Percentiles rank a stretch among this genome's conserved stretches.
Evolutionary conservation across 2,329 filamentous ascomycete species (phyloP).

Genomic region (Hypomyces perniciosus): DNA sequence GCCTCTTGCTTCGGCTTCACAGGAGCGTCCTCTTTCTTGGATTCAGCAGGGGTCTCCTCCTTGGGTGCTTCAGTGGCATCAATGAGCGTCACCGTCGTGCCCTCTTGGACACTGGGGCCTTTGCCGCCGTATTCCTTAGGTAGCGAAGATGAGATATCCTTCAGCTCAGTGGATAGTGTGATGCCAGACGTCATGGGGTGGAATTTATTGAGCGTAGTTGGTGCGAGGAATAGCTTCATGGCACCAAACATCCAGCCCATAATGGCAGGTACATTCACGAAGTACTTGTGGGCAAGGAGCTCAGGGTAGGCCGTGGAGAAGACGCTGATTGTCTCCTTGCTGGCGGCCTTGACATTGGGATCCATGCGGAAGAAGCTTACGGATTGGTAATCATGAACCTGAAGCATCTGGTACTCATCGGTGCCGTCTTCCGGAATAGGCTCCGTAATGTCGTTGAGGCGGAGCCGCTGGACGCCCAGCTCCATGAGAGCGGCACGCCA

Average conservation of each 20-base stretch:
- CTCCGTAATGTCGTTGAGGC: constrained; percentile 60
- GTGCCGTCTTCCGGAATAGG: constrained; percentile 66
- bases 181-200: constrained; percentile 70
- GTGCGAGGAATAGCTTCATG: constrained; percentile 69
- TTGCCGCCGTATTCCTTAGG: constrained; percentile 77
- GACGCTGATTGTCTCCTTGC: constrained; percentile 72
- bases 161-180: constrained; percentile 57
- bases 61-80: constrained; percentile 14
- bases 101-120: constrained; percentile 40
- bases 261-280: constrained; percentile 84
- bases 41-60: constrained; percentile 10
- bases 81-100: constrained; percentile 25
- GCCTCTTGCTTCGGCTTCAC: not conserved
- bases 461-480: constrained; percentile 67
- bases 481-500: constrained; percentile 94
- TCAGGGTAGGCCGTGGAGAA: constrained; percentile 85
- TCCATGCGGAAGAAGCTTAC: constrained; percentile 83
- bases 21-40: not conserved
- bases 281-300: constrained; percentile 80
- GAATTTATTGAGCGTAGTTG: constrained; percentile 72
- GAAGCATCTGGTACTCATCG: constrained; percentile 85
- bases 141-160: constrained; percentile 54
- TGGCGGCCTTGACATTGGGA: constrained; percentile 67
- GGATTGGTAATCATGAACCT: constrained; percentile 88
- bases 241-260: constrained; percentile 83